Evolutionary conservation across 768 basidiomycete species (phyloP), one percentile per base, ranked within the genome.

Genomic region (Pleurotus citrinopileatus): DNA sequence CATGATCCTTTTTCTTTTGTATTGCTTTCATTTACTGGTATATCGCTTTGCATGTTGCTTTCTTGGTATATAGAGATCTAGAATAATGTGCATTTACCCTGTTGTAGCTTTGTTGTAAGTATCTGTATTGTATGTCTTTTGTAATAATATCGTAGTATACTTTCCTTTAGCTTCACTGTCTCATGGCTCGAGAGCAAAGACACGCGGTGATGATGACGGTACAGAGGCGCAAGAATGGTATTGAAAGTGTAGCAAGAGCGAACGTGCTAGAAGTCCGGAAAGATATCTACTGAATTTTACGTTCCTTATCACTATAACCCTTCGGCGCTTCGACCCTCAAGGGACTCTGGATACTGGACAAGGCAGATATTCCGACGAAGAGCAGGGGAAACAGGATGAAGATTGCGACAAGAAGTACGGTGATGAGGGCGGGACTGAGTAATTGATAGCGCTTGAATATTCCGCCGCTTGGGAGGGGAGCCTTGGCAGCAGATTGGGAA

Each of bases 371-470:
- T 25, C 86, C 86, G 34, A 87, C 53, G 64, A 84, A 70, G 9
- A 89, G 64, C 43, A 87, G 67, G 1, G 92, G 89, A 20, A 92
- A 62, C 10, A 89, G 71, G 46, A 90, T 62, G 65, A 90, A 87
- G 62, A 91, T 73, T 0, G 71, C 70, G 42, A 91, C 68, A 45
- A 91, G 76, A 15, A 92, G 76, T 5, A 75, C 65, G 3, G 76
- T 78, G 67, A 92, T 89, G 44, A 93, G 75, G 0, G 78, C 86
- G 1, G 91, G 87, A 0, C 89, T 89, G 44, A 92, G 79, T 42
- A 91, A 77, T 63, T 91, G 89, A 67, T 91, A 91, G 28, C 75
- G 80, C 57, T 83, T 77, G 23, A 92, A 76, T 53, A 91, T 83
- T 8, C 88, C 86, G 20, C 78, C 81, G 6, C 70, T 64, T 4